A percentile compares a stretch with the other conserved stretches of the same genome.
These are phyloP conservation scores for Begonia masoniana DNA, from an alignment of 306 rosid genomes.

Conservation along the genomic window DNA sequence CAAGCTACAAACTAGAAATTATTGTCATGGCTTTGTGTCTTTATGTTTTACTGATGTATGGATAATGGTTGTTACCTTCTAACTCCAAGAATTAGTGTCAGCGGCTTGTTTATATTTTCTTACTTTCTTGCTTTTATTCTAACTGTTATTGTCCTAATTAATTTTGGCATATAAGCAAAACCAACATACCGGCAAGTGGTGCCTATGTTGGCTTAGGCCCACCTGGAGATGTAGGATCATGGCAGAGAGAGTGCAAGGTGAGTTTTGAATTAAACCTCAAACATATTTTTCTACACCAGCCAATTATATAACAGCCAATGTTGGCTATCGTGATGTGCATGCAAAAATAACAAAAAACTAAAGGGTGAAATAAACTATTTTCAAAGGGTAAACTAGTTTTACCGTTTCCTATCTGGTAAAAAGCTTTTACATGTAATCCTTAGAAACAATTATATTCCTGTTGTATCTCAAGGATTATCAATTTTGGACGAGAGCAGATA, in stretches of 20 bases:
- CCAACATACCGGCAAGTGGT: conserved; percentile 17
- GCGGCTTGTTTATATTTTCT: neutral
- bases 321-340: no score
- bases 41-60: no score
- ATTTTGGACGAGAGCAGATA: conserved; percentile 68
- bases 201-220: conserved; percentile 44
- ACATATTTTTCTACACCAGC: neutral
- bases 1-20: no score
- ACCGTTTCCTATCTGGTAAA: neutral
- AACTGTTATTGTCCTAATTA: conserved; percentile 6
- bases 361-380: no score
- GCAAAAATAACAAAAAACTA: no score
- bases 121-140: neutral
- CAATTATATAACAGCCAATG: no score
- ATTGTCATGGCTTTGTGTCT: no score
- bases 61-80: no score
- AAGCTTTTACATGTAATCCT: neutral
- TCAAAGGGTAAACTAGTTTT: no score
- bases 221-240: conserved; percentile 43
- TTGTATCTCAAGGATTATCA: conserved; percentile 55
- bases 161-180: conserved; percentile 16
- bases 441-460: conserved; percentile 6
- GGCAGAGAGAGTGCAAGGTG: conserved; percentile 90
- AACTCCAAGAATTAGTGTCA: no score
- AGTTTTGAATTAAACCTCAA: conserved; percentile 1